phyloP scores from a whole-genome alignment of 768 basidiomycete species.

The Nidularia pulvinata region DNA sequence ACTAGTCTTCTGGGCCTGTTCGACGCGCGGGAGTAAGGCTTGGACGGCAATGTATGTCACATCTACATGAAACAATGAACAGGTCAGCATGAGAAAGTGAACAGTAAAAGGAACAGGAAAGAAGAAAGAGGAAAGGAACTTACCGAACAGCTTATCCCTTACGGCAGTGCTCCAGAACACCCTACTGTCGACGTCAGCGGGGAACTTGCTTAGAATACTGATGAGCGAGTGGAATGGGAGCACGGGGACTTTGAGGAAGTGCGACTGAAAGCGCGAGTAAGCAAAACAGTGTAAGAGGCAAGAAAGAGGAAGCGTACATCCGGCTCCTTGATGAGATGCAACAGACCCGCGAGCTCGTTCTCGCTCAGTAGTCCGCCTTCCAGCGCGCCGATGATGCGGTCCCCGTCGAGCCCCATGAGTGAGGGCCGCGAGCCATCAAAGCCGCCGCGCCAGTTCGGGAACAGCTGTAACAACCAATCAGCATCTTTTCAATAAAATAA shows the following conservation, averaged over 20 bases:
- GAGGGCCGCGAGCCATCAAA: slow-evolving; percentile 74
- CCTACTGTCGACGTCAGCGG: slow-evolving; percentile 70
- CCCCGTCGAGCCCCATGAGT: slow-evolving; percentile 59
- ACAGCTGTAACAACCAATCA: slow-evolving; percentile 44
- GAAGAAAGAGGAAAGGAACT: slow-evolving; percentile 15
- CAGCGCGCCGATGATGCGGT: slow-evolving; percentile 56
- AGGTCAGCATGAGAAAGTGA: slow-evolving; percentile 3
- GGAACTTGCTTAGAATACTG: slow-evolving; percentile 78
- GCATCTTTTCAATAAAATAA: neutral
- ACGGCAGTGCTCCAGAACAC: slow-evolving; percentile 70
- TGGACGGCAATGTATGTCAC: slow-evolving; percentile 50
- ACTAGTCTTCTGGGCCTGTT: slow-evolving; percentile 26
- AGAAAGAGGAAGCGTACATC: slow-evolving; percentile 49
- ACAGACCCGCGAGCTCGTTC: slow-evolving; percentile 61
- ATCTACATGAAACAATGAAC: slow-evolving; percentile 17
- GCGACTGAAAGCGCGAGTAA: slow-evolving; percentile 50
- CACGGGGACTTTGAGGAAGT: slow-evolving; percentile 84
- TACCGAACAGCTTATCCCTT: slow-evolving; percentile 70
- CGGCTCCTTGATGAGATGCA: slow-evolving; percentile 73
- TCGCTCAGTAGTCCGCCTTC: slow-evolving; percentile 69
- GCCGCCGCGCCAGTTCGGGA: slow-evolving; percentile 78
- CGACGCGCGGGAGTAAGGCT: slow-evolving; percentile 51
- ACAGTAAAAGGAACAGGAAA: neutral
- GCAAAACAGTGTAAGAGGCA: neutral
- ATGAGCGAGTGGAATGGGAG: slow-evolving; percentile 82